These are phyloP conservation scores for Auricularia sp. DNA, from an alignment of 768 basidiomycete genomes.

Conservation along the genomic window DNA sequence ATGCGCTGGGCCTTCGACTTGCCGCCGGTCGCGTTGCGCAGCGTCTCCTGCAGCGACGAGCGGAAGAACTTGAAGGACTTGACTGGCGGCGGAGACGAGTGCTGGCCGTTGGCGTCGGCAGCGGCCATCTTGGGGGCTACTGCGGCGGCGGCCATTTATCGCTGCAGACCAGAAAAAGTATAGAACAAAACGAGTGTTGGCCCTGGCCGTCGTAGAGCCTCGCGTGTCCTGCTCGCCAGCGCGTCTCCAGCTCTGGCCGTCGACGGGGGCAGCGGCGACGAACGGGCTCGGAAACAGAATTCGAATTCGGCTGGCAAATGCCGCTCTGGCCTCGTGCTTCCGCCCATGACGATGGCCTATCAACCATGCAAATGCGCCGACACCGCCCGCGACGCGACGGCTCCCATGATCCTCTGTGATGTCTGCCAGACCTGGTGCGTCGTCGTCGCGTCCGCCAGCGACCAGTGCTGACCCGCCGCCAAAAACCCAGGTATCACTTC, in stretches of 20 bases:
- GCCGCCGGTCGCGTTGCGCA: conserved; percentile 54
- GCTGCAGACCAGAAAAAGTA: conserved; percentile 19
- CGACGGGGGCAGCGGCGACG: background rate
- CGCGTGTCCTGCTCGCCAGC: background rate
- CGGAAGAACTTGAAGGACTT: conserved; percentile 56
- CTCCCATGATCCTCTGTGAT: conserved; percentile 71
- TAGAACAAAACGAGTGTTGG: background rate
- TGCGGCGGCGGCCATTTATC: conserved; percentile 23
- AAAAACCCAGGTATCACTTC: conserved; percentile 64
- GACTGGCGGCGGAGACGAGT: conserved; percentile 31
- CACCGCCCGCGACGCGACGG: conserved; percentile 46
- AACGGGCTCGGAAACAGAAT: background rate
- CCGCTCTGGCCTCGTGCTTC: background rate
- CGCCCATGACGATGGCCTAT: background rate
- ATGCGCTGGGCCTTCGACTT: conserved; percentile 30
- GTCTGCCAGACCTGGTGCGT: conserved; percentile 64
- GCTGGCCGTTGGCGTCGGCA: conserved; percentile 21
- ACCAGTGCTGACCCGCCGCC: conserved; percentile 1
- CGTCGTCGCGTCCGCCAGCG: conserved; percentile 2
- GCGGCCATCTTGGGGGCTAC: conserved; percentile 22
- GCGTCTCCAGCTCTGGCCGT: background rate
- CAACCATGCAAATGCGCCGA: background rate
- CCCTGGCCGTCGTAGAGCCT: background rate
- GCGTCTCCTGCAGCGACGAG: conserved; percentile 55
- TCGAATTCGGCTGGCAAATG: background rate